Evolutionary conservation across 306 rosid species (phyloP).

Genomic region (Pachyrhizus erosus): DNA sequence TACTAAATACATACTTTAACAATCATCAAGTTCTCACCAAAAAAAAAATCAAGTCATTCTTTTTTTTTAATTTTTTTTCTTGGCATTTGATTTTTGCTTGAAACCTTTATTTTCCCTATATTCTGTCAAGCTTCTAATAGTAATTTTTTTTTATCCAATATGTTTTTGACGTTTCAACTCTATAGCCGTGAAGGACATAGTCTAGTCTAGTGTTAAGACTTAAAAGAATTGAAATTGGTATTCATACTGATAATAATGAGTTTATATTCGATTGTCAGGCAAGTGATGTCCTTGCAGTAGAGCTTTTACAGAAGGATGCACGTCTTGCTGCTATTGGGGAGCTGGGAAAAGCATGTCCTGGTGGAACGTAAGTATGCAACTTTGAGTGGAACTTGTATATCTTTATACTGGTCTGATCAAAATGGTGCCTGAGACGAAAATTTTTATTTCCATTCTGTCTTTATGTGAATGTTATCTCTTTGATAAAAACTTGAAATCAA

Average conservation of each 20-base stretch:
- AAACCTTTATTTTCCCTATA: background rate
- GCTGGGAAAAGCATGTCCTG: slow-evolving; percentile 82
- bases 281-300: slow-evolving; percentile 96
- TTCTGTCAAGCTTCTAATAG: slow-evolving; percentile 20
- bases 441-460: background rate
- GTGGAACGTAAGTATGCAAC: slow-evolving; percentile 77
- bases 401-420: slow-evolving; percentile 24
- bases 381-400: slow-evolving; percentile 26
- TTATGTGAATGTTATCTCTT: too few species aligned
- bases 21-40: background rate
- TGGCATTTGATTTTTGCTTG: slow-evolving; percentile 33
- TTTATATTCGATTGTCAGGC: slow-evolving; percentile 64
- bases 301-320: slow-evolving; percentile 96
- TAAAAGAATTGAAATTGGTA: background rate
- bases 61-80: background rate
- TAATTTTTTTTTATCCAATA: slow-evolving; percentile 4
- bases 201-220: background rate
- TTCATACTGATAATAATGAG: slow-evolving; percentile 9
- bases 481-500: slow-evolving; percentile 18
- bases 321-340: slow-evolving; percentile 86
- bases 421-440: slow-evolving; percentile 4
- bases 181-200: background rate
- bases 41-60: background rate
- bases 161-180: background rate
- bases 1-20: slow-evolving; percentile 7